These are phyloP conservation scores for Fusarium nelsonii DNA, from an alignment of 2,329 filamentous ascomycete genomes.

Conservation along the genomic window DNA sequence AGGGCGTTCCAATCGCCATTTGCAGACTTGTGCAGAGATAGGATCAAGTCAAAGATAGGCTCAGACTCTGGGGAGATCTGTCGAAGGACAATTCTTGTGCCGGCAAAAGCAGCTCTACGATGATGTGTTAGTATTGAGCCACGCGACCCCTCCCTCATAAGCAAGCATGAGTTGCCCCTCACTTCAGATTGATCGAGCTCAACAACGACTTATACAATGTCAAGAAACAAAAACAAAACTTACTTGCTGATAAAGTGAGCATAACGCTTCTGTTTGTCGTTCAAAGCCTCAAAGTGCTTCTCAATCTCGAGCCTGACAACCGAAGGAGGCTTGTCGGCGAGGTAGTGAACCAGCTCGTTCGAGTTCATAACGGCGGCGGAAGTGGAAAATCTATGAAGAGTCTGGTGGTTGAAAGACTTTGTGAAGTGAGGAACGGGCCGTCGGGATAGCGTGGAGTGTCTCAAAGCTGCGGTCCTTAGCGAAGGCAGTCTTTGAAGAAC, in stretches of 20 bases:
- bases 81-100: slow-evolving; percentile 81
- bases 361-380: slow-evolving; percentile 65
- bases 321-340: slow-evolving; percentile 90
- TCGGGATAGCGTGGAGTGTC: slow-evolving; percentile 39
- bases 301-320: slow-evolving; percentile 91
- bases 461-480: slow-evolving; percentile 49
- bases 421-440: slow-evolving; percentile 43
- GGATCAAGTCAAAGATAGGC: slow-evolving; percentile 83
- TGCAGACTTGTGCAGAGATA: slow-evolving; percentile 75
- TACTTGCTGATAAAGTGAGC: slow-evolving; percentile 89
- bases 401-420: slow-evolving; percentile 41
- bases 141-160: slow-evolving; percentile 24
- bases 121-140: slow-evolving; percentile 21
- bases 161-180: slow-evolving; percentile 20
- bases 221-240: slow-evolving; percentile 38
- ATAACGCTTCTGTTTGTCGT: slow-evolving; percentile 85
- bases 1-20: slow-evolving; percentile 79
- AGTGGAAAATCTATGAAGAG: slow-evolving; percentile 50
- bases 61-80: slow-evolving; percentile 87
- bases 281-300: slow-evolving; percentile 87
- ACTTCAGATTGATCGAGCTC: slow-evolving; percentile 5
- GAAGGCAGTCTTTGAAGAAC: slow-evolving; percentile 54
- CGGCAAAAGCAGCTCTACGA: slow-evolving; percentile 78
- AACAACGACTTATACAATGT: neutral
- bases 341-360: slow-evolving; percentile 78